Evolutionary conservation across 352 stramenopile species (phyloP).

Genomic region (Globisporangium paddicum): DNA sequence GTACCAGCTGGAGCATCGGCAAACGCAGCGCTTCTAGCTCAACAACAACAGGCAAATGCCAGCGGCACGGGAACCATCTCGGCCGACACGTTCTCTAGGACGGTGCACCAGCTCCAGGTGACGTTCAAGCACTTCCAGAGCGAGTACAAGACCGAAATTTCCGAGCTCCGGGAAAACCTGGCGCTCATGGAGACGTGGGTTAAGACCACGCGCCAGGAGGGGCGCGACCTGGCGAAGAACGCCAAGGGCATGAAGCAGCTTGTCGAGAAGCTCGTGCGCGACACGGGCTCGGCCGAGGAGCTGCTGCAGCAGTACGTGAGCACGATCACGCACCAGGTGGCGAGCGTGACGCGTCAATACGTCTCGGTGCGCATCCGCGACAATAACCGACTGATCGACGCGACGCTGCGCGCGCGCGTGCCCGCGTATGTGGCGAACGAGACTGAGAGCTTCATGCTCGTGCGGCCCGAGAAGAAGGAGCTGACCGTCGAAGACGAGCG

Average conservation of each 20-base stretch:
- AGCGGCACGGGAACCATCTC: background rate
- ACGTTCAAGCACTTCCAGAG: constrained; percentile 35
- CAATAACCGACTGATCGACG: constrained; percentile 77
- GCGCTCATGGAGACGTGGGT: constrained; percentile 37
- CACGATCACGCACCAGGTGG: constrained; percentile 81
- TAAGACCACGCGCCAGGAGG: constrained; percentile 38
- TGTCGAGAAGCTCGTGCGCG: constrained; percentile 72
- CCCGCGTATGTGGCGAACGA: constrained; percentile 66
- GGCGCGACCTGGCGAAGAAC: constrained; percentile 36
- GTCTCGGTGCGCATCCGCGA: constrained; percentile 76
- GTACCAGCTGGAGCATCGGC: too few species aligned
- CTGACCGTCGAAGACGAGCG: constrained; percentile 6
- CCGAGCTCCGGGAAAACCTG: constrained; percentile 32
- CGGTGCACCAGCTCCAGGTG: constrained; percentile 27
- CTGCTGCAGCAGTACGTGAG: constrained; percentile 81
- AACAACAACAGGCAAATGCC: background rate
- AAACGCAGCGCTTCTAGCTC: background rate
- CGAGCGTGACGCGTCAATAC: constrained; percentile 76
- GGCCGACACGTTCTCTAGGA: constrained; percentile 12
- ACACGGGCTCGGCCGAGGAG: constrained; percentile 60
- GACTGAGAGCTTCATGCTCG: constrained; percentile 62
- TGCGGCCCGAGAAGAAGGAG: constrained; percentile 45
- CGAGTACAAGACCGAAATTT: constrained; percentile 29
- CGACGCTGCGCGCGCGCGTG: constrained; percentile 62
- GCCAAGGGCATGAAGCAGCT: constrained; percentile 63